Evolutionary conservation across 495 filamentous ascomycete species (phyloP).

Genomic region (Articulospora tetracladia): DNA sequence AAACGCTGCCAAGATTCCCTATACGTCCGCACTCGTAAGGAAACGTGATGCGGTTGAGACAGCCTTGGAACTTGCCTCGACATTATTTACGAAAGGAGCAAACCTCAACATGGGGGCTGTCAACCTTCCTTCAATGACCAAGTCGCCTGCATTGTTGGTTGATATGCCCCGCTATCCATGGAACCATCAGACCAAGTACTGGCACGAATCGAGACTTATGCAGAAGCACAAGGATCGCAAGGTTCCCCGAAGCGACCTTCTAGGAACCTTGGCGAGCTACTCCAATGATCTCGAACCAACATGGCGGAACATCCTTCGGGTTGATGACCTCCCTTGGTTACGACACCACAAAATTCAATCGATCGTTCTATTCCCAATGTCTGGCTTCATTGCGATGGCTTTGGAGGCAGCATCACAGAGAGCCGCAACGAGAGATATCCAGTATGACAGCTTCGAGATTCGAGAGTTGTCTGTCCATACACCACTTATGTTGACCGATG

Average conservation of each 20-base stretch:
- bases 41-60: constrained; percentile 47
- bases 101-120: constrained; percentile 39
- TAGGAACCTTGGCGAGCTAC: constrained; percentile 29
- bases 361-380: constrained; percentile 31
- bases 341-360: constrained; percentile 27
- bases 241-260: constrained; percentile 43
- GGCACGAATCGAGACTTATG: constrained; percentile 37
- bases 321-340: constrained; percentile 28
- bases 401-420: constrained; percentile 36
- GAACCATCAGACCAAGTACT: constrained; percentile 29
- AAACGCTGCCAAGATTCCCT: constrained; percentile 25
- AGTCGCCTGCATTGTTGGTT: constrained; percentile 32
- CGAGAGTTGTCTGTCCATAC: constrained; percentile 22
- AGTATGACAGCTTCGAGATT: constrained; percentile 23
- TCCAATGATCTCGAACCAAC: constrained; percentile 31
- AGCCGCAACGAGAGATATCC: constrained; percentile 15
- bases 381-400: constrained; percentile 43
- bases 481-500: constrained; percentile 31
- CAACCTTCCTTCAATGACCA: constrained; percentile 31
- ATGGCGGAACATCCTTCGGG: constrained; percentile 35
- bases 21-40: constrained; percentile 38
- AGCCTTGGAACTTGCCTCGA: constrained; percentile 37
- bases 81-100: constrained; percentile 37
- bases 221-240: constrained; percentile 30
- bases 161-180: constrained; percentile 40